Conservation (phyloP, 176 grass and related monocot species). For the Rhipidocladum racemiflorum region DNA sequence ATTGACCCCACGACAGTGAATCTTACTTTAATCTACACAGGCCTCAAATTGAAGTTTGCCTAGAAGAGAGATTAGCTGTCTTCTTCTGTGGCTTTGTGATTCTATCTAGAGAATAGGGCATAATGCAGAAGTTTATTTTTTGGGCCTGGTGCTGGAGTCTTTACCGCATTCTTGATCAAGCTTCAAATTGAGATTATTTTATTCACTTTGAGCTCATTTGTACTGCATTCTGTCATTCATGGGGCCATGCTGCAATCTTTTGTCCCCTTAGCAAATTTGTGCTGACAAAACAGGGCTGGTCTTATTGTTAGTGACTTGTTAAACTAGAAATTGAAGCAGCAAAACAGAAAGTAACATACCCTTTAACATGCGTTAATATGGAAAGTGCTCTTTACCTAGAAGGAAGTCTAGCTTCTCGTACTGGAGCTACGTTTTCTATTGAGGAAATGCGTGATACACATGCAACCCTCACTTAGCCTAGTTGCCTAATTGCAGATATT, state of each 20-base stretch:
- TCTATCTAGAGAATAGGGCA: neutral
- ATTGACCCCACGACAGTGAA: neutral
- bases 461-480: neutral
- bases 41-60: conserved; percentile 2
- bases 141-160: neutral
- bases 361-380: neutral
- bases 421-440: neutral
- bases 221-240: neutral
- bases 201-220: neutral
- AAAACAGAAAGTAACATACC: neutral
- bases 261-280: neutral
- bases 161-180: neutral
- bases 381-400: neutral
- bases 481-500: neutral
- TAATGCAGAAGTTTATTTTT: neutral
- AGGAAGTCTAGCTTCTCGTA: neutral
- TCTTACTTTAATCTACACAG: neutral
- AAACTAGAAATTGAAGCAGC: neutral
- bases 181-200: neutral
- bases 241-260: neutral
- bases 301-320: neutral
- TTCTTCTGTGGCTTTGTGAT: neutral
- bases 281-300: neutral
- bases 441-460: neutral
- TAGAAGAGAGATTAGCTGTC: neutral